Evolutionary conservation across 129 eudicot genomes (phyloP), one percentile per base, ranked within the genome.

Genomic region (Tagetes erecta): DNA sequence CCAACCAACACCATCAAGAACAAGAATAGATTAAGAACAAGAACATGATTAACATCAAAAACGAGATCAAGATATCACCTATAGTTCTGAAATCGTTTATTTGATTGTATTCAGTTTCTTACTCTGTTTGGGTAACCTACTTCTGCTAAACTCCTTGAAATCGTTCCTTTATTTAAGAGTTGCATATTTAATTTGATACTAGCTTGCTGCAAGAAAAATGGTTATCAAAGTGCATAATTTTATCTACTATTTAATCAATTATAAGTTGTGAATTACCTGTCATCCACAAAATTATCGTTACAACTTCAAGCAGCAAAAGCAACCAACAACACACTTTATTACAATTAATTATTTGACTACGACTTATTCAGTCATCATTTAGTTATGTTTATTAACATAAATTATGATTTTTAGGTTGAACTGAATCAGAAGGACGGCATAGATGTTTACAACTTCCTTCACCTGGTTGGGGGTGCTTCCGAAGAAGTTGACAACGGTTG

Each of bases 391-490:
- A 36, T 27, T 2, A 5, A 65, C 39, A n/a, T 31, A 34, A 67
- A 30, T 62, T 34, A 36, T 55, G 44, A 77, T 74, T 69, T 70
- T 77, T 74, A 91, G 97, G 95, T 82, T 79, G 86, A 86, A 62
- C 20, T 84, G 79, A 88, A 70, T 31, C 79, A 78, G 31, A 72
- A 79, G 6, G 81, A 82, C 4, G 94, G 86, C 36, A 80, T 83
- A 64, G 97, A 94, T 80, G 96, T 88, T 5, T 94, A 86, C 69
- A 76, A 80, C 71, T 94, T 94, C 70, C 91, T 94, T 7, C 87
- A 84, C 55, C 46, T 94, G 80, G 88, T 91, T 14, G 71, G 87
- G 51, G 76, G 86, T 51, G 78, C 81, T 45, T 73, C 87, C 0
- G 84, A 50, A 11, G 87, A 82, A 62, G 57, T 67, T 13, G 86